Evolutionary conservation across 495 filamentous ascomycete species (phyloP).

Genomic region (Entonaema liquescens): DNA sequence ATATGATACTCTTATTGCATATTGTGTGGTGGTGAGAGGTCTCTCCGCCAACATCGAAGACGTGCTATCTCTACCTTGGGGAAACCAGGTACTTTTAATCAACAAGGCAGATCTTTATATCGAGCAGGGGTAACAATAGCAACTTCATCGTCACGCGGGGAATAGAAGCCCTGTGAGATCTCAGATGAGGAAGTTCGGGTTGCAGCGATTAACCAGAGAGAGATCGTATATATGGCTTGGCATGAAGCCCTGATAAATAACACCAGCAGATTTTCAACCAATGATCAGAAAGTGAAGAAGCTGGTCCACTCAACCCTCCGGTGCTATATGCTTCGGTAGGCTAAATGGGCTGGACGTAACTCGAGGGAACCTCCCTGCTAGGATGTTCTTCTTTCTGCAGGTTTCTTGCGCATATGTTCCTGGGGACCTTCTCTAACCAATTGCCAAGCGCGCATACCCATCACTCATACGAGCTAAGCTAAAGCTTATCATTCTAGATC

Average conservation of each 20-base stretch:
- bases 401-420: constrained; percentile 8
- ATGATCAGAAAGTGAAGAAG: constrained; percentile 4
- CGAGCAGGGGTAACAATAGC: constrained; percentile 22
- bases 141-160: constrained; percentile 15
- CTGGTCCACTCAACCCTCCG: constrained; percentile 16
- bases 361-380: constrained; percentile 14
- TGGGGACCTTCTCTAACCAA: constrained; percentile 34
- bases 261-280: constrained; percentile 2
- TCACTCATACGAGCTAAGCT: constrained; percentile 30
- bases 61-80: neutral
- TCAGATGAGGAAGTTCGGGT: constrained; percentile 31
- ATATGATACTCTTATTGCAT: neutral
- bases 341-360: constrained; percentile 37
- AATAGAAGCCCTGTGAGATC: constrained; percentile 14
- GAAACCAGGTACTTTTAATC: neutral
- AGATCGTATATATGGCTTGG: constrained; percentile 16
- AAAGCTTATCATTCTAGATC: constrained; percentile 38
- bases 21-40: neutral
- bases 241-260: constrained; percentile 19
- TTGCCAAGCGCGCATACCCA: constrained; percentile 13
- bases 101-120: constrained; percentile 4
- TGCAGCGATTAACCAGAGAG: constrained; percentile 9
- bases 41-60: neutral
- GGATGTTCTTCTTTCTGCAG: neutral
- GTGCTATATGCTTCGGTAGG: constrained; percentile 28